phyloP scores from a whole-genome alignment of 2,329 filamentous ascomycete species.

The Thelonectria blattea region DNA sequence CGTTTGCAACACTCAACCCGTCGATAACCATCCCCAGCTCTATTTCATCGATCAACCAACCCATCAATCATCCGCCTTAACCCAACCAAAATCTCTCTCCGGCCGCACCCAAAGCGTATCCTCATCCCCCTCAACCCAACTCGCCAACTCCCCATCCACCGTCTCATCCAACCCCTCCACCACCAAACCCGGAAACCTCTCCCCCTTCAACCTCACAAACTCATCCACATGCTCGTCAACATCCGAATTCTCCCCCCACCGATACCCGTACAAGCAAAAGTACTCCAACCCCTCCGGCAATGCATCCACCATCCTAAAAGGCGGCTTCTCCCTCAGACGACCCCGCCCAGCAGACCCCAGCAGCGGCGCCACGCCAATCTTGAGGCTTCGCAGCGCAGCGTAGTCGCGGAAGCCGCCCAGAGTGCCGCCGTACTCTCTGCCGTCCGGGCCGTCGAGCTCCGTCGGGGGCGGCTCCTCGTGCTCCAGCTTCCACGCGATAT shows the following conservation, averaged over 20 bases:
- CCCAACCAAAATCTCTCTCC: too few species aligned
- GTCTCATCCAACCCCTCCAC: conserved; percentile 4
- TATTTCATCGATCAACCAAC: too few species aligned
- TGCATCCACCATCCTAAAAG: not conserved
- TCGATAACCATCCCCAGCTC: too few species aligned
- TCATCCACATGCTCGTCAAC: conserved; percentile 3
- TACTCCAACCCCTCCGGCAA: conserved; percentile 2
- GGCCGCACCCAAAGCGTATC: too few species aligned
- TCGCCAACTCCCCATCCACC: not conserved
- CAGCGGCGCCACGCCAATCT: conserved; percentile 4
- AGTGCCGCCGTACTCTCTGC: not conserved
- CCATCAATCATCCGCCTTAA: too few species aligned
- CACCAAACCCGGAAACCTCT: not conserved
- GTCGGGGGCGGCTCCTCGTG: not conserved
- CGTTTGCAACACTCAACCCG: too few species aligned
- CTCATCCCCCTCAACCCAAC: not conserved
- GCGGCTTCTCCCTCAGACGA: not conserved
- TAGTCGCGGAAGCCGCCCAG: conserved; percentile 8
- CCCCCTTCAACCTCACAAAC: not conserved
- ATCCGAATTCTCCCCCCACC: not conserved
- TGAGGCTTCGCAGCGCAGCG: not conserved
- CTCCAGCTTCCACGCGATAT: not conserved
- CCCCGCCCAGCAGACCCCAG: not conserved
- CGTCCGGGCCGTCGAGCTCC: not conserved
- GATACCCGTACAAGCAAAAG: conserved; percentile 5